Percentiles rank a stretch among this genome's conserved stretches.
Conservation (phyloP, 139 green algal species). For the Bryopsis sp. region DNA sequence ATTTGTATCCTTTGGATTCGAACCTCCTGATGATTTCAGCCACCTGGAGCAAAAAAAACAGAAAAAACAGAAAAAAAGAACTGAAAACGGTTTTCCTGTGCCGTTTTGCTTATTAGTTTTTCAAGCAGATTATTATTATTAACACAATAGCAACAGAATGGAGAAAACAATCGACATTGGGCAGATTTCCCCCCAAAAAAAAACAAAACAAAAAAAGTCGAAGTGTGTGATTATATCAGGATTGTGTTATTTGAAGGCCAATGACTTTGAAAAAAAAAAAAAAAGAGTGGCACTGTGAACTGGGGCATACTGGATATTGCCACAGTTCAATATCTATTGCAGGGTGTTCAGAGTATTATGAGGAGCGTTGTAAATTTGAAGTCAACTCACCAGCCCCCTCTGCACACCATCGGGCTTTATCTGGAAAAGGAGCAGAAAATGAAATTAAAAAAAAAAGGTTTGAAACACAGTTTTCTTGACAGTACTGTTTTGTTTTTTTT, state of each 20-base stretch:
- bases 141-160: background rate
- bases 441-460: background rate
- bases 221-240: background rate
- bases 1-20: slow-evolving; percentile 44
- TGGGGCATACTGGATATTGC: background rate
- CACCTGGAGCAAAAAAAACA: too few species aligned
- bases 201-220: background rate
- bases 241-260: background rate
- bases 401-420: slow-evolving; percentile 22
- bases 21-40: slow-evolving; percentile 21
- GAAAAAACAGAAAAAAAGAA: background rate
- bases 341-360: background rate
- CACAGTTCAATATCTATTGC: background rate
- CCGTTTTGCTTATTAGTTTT: background rate
- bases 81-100: background rate
- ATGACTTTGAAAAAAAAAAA: background rate
- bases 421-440: background rate
- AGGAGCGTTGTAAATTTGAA: background rate
- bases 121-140: background rate
- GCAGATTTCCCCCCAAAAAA: background rate
- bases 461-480: too few species aligned
- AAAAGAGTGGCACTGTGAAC: background rate
- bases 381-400: slow-evolving; percentile 10
- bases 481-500: too few species aligned
- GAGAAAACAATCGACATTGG: background rate